Conservation (phyloP, 164 flowering plant genomes). For the Stephania yunnanensis region DNA sequence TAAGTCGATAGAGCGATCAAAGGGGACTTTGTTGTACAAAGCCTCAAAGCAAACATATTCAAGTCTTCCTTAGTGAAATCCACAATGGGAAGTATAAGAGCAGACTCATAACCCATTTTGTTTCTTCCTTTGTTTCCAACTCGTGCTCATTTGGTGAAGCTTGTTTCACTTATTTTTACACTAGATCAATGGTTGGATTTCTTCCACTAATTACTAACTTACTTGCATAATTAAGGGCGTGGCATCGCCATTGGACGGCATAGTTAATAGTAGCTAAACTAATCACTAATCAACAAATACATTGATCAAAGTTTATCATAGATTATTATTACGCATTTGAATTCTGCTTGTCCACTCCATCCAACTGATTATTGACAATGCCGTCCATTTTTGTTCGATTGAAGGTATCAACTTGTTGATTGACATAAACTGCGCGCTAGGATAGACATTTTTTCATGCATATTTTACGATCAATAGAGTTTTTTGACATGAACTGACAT, state of each 20-base stretch:
- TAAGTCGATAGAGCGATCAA: constrained; percentile 21
- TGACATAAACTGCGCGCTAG: no score
- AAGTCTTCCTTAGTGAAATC: background rate
- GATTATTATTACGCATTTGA: background rate
- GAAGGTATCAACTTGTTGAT: background rate
- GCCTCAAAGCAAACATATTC: constrained; percentile 57
- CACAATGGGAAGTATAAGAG: constrained; percentile 1
- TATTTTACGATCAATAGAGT: no score
- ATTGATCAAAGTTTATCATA: background rate
- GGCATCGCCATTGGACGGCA: no score
- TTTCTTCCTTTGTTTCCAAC: background rate
- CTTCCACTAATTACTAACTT: background rate
- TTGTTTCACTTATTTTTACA: background rate
- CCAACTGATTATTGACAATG: background rate
- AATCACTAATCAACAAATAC: no score
- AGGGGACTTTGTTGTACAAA: constrained; percentile 22
- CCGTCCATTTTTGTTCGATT: background rate
- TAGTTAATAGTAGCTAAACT: no score
- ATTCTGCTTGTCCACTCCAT: background rate
- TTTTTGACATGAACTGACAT: no score
- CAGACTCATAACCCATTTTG: background rate
- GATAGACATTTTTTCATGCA: no score
- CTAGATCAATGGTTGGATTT: background rate
- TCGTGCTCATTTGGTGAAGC: background rate
- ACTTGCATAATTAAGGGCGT: background rate